Evolutionary conservation across 139 green algal species (phyloP).

Genomic region (Eudorina sp.): DNA sequence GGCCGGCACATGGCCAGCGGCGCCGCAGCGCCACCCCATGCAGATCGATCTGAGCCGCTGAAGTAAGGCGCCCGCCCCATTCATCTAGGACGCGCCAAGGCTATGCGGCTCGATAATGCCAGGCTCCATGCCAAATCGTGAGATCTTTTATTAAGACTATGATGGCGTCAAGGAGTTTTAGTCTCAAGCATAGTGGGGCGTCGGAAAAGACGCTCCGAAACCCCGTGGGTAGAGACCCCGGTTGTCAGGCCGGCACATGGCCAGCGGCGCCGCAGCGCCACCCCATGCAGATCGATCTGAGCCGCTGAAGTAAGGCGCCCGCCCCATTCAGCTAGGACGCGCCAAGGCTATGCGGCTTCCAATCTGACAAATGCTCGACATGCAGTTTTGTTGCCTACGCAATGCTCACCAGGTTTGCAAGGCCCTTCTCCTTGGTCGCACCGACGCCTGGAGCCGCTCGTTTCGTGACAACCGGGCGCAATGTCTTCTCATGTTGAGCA

Average conservation of each 20-base stretch:
- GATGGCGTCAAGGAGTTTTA: too few relatives aligned
- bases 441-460: neutral
- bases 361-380: neutral
- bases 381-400: neutral
- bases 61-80: conserved; percentile 26
- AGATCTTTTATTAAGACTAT: too few relatives aligned
- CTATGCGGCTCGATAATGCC: neutral
- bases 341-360: conserved; percentile 12
- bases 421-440: conserved; percentile 57
- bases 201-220: neutral
- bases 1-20: neutral
- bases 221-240: conserved; percentile 39
- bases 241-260: conserved; percentile 12
- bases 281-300: neutral
- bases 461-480: neutral
- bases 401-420: conserved; percentile 55
- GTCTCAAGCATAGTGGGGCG: neutral
- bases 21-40: neutral
- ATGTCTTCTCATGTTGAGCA: neutral
- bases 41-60: conserved; percentile 14
- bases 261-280: neutral
- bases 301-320: conserved; percentile 35
- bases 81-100: neutral
- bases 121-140: too few relatives aligned
- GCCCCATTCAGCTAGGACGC: neutral